A percentile compares a stretch with the other conserved stretches of the same genome.
phyloP scores from a whole-genome alignment of 352 stramenopile species.

The Phytophthora quininea region DNA sequence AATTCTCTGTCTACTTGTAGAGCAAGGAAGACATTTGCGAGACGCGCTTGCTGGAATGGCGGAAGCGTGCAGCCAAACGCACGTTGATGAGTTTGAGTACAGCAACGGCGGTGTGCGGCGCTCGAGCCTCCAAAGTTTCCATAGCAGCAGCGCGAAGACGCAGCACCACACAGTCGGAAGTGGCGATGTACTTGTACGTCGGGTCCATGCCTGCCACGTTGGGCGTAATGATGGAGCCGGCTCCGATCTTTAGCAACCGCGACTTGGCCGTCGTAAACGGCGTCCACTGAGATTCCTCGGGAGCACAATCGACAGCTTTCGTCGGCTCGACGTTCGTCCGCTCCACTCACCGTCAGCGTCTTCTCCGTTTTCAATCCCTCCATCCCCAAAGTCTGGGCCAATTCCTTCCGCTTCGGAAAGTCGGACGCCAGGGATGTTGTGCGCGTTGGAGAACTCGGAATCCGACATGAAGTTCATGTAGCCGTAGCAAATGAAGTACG shows the following conservation, averaged over 20 bases:
- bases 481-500: conserved; percentile 81
- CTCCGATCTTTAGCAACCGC: conserved; percentile 75
- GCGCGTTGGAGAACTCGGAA: conserved; percentile 62
- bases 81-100: conserved; percentile 76
- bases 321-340: conserved; percentile 10
- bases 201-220: conserved; percentile 45
- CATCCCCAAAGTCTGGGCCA: conserved; percentile 1
- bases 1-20: conserved; percentile 57
- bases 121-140: conserved; percentile 57
- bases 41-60: conserved; percentile 77
- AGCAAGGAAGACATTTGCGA: conserved; percentile 79
- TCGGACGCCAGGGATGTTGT: conserved; percentile 64
- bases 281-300: conserved; percentile 63
- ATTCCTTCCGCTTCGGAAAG: conserved; percentile 15
- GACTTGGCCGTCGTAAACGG: conserved; percentile 69
- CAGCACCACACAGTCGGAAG: conserved; percentile 67
- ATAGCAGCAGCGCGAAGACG: conserved; percentile 62
- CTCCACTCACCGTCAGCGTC: conserved; percentile 8
- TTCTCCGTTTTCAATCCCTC: not conserved
- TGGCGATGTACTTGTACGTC: conserved; percentile 71
- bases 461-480: conserved; percentile 77
- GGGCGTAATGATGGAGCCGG: conserved; percentile 74
- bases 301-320: conserved; percentile 48
- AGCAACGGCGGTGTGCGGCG: conserved; percentile 72
- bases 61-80: conserved; percentile 62